phyloP scores from a whole-genome alignment of 768 basidiomycete species.

The Psilocybe cubensis region DNA sequence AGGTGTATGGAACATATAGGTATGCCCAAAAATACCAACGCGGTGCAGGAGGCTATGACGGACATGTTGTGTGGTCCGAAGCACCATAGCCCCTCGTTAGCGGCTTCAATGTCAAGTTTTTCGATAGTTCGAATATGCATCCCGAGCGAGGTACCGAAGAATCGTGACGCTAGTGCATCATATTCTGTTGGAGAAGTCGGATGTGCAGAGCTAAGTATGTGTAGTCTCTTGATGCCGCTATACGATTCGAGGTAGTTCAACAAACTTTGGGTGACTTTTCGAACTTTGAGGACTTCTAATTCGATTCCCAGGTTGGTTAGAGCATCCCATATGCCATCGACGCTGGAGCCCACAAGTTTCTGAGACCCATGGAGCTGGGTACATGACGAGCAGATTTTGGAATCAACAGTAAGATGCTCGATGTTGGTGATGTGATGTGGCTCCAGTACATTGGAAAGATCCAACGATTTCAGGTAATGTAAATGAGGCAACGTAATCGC shows the following conservation, averaged over 20 bases:
- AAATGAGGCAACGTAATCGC: slow-evolving; percentile 11
- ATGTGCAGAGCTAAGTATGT: neutral
- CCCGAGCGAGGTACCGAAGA: slow-evolving; percentile 1
- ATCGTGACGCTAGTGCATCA: slow-evolving; percentile 1
- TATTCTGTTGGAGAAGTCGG: neutral
- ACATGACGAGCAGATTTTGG: neutral
- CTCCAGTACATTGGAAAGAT: slow-evolving; percentile 7
- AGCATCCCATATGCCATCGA: slow-evolving; percentile 7
- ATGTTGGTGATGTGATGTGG: neutral
- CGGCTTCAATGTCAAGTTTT: slow-evolving; percentile 11
- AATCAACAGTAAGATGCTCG: neutral
- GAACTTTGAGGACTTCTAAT: slow-evolving; percentile 5
- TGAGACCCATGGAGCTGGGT: neutral
- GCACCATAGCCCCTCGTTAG: slow-evolving; percentile 19
- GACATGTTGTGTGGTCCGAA: slow-evolving; percentile 12
- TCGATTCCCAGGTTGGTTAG: neutral
- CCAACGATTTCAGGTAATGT: slow-evolving; percentile 9
- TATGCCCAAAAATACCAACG: neutral
- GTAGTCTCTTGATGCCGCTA: slow-evolving; percentile 7
- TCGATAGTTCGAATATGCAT: slow-evolving; percentile 7
- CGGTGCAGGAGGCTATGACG: neutral
- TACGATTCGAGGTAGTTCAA: slow-evolving; percentile 9
- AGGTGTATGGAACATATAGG: neutral
- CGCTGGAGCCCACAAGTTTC: slow-evolving; percentile 5
- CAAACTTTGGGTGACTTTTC: neutral